Base-by-base conservation (phyloP, 2,329 filamentous ascomycete species). In the Penicillium sp. region DNA sequence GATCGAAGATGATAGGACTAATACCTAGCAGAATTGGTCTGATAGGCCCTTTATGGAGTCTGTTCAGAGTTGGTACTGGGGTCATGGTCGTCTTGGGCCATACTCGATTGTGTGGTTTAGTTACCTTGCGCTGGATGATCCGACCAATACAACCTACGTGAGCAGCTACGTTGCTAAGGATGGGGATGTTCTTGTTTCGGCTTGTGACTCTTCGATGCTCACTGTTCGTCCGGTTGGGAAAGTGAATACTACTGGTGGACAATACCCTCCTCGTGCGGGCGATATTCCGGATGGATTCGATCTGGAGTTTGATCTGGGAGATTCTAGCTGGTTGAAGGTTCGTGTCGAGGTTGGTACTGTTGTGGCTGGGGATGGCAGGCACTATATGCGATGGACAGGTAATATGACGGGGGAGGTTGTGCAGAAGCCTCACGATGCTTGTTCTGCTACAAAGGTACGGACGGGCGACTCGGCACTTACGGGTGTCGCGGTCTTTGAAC, bases 101-200 rank as follows among this genome's bases (percentile, higher is more conserved):
- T 76, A 75, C 64, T 69, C 71, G 2, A 52, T 77, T 23, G 70
- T 77, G 20, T 78, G 73, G 74, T 72, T 75, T 52, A 66, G 71
- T 46, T 60, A 64, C 2, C 46, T 71, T 15, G 49, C 49, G 6
- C 37, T 47, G 2, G 52, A 57, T 10, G 33, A 48, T n/a, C 47
- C 57, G 4, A 63, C 58, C 6, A 57, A 51, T 10, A 63, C 66
- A 25, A 58, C 63, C 20, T 61, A 61, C 10, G 52, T 55, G 24
- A 64, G 61, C 25, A 56, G 60, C 15, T 73, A 69, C 43, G 60
- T 70, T 3, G 58, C 67, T 1, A 56, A 56, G 23, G 51, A 71
- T 47, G 63, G 63, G 2, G 35, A 58, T 15, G 50, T 66, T 9
- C 38, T 71, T 0, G 33, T 58, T 3, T 56, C 65, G 0, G 53